These are phyloP conservation scores for Annulohypoxylon bovei DNA, from an alignment of 495 filamentous ascomycete genomes.

Conservation along the genomic window DNA sequence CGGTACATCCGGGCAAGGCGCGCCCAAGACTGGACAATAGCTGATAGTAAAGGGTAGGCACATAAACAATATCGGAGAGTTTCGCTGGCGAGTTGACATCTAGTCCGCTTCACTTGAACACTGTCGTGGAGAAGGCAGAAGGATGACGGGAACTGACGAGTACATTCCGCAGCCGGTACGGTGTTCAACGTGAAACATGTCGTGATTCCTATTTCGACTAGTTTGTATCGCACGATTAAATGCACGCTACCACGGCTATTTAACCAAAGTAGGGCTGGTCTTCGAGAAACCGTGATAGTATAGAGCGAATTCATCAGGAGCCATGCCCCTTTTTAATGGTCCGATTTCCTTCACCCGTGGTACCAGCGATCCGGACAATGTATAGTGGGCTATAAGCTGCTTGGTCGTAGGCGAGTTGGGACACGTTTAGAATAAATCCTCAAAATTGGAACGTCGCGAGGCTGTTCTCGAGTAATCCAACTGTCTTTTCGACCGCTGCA, in stretches of 20 bases:
- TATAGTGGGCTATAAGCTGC: constrained; percentile 53
- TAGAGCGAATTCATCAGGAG: constrained; percentile 40
- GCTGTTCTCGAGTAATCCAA: constrained; percentile 22
- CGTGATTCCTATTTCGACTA: constrained; percentile 51
- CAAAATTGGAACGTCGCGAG: background rate
- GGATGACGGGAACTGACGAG: constrained; percentile 10
- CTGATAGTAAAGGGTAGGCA: constrained; percentile 38
- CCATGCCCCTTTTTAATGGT: constrained; percentile 47
- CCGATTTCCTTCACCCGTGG: constrained; percentile 55
- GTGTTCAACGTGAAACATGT: constrained; percentile 48
- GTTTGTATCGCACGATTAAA: constrained; percentile 45
- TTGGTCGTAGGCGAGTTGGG: constrained; percentile 52
- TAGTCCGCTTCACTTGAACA: constrained; percentile 38
- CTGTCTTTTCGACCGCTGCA: constrained; percentile 13
- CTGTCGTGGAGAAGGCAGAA: constrained; percentile 29
- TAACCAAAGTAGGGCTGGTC: constrained; percentile 51
- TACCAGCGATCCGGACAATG: constrained; percentile 47
- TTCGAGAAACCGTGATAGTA: constrained; percentile 56
- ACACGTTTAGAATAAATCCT: constrained; percentile 43
- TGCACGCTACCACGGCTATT: constrained; percentile 52
- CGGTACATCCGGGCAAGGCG: constrained; percentile 47
- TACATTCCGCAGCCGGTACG: constrained; percentile 18
- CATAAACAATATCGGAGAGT: constrained; percentile 46
- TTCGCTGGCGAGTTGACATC: constrained; percentile 39
- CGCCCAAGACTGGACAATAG: background rate